Evolutionary conservation across 2,329 filamentous ascomycete species (phyloP).

Genomic region (Hypocreales sp.): DNA sequence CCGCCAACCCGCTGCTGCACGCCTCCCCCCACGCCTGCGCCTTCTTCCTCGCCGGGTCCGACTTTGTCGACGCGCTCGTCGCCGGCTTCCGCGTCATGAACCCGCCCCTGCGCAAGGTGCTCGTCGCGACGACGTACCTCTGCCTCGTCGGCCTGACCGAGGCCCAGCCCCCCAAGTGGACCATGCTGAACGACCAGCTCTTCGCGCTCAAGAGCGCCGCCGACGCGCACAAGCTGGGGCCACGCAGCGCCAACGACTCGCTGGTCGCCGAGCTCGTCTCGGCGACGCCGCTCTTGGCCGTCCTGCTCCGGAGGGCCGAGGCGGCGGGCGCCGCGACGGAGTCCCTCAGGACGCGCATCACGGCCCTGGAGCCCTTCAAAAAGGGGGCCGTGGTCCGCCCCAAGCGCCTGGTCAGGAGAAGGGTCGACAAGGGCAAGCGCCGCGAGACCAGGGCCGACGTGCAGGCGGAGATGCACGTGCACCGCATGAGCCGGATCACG

Average conservation of each 20-base stretch:
- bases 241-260: conserved; percentile 45
- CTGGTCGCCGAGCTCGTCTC: conserved; percentile 74
- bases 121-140: conserved; percentile 62
- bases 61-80: conserved; percentile 68
- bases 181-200: conserved; percentile 66
- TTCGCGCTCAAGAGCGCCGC: conserved; percentile 64
- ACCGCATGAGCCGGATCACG: conserved; percentile 70
- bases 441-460: conserved; percentile 21
- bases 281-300: conserved; percentile 57
- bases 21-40: conserved; percentile 39
- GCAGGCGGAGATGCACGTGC: conserved; percentile 47
- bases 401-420: conserved; percentile 34
- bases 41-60: conserved; percentile 68
- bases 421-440: conserved; percentile 52
- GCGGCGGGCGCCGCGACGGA: conserved; percentile 30
- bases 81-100: conserved; percentile 50
- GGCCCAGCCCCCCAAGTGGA: conserved; percentile 50
- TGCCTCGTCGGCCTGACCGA: conserved; percentile 58
- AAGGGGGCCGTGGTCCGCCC: conserved; percentile 37
- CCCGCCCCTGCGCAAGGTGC: conserved; percentile 44
- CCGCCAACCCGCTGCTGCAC: conserved; percentile 48
- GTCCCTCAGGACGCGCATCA: conserved; percentile 44
- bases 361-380: conserved; percentile 42
- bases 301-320: conserved; percentile 40
- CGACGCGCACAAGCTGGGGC: conserved; percentile 43